Conservation (phyloP, 2,329 filamentous ascomycete genomes). For the Thelonectria rubi region DNA sequence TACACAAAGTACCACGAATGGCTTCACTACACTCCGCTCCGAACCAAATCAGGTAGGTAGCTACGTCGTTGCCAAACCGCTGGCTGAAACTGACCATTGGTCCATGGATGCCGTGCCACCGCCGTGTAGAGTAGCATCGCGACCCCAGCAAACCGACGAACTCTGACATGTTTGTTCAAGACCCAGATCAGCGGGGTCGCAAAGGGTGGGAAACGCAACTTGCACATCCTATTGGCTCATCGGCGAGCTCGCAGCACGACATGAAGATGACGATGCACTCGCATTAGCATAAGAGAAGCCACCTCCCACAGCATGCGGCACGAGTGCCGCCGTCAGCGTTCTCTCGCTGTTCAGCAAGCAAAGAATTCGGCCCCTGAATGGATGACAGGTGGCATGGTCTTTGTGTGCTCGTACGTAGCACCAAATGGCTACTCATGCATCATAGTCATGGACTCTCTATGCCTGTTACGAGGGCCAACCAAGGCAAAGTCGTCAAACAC, state of each 20-base stretch:
- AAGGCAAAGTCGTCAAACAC: constrained; percentile 6
- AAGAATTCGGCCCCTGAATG: constrained; percentile 8
- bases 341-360: constrained; percentile 14
- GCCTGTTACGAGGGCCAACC: background rate
- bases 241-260: background rate
- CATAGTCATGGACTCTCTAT: background rate
- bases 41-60: constrained; percentile 13
- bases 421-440: background rate
- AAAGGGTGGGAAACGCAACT: constrained; percentile 9
- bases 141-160: constrained; percentile 24
- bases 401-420: background rate
- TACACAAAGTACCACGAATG: background rate
- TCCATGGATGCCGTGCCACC: constrained; percentile 26
- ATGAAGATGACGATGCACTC: constrained; percentile 19
- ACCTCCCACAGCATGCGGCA: background rate
- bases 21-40: background rate
- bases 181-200: constrained; percentile 25
- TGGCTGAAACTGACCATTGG: constrained; percentile 15
- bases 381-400: background rate
- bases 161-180: constrained; percentile 28
- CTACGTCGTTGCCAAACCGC: constrained; percentile 4
- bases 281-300: background rate
- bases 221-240: constrained; percentile 19
- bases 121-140: constrained; percentile 33
- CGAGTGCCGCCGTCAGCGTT: background rate